These are phyloP conservation scores for Cercis canadensis DNA, from an alignment of 306 rosid genomes.

Conservation along the genomic window DNA sequence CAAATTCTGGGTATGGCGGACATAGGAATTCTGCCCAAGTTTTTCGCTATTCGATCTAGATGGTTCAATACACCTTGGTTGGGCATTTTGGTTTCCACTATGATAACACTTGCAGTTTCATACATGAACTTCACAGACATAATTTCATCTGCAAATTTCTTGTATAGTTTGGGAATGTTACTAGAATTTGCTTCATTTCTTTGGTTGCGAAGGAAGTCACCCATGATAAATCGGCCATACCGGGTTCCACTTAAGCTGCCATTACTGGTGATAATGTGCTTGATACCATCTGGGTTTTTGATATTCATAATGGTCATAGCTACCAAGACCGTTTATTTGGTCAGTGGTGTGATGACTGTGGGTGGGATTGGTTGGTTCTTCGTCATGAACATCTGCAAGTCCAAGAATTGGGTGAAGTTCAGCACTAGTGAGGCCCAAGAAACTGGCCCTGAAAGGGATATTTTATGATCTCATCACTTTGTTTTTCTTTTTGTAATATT, in stretches of 20 bases:
- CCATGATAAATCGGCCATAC: slow-evolving; percentile 47
- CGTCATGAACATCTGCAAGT: slow-evolving; percentile 44
- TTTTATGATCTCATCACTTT: too few relatives aligned
- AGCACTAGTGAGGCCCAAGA: not conserved
- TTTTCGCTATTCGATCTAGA: slow-evolving; percentile 44
- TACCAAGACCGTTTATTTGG: slow-evolving; percentile 49
- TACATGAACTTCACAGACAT: slow-evolving; percentile 46
- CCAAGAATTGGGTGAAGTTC: slow-evolving; percentile 35
- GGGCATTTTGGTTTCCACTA: slow-evolving; percentile 55
- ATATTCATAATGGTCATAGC: slow-evolving; percentile 55
- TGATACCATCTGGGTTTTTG: slow-evolving; percentile 56
- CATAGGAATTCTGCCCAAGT: slow-evolving; percentile 54
- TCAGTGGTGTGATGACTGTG: slow-evolving; percentile 51
- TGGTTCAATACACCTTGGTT: slow-evolving; percentile 71
- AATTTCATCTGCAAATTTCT: slow-evolving; percentile 50
- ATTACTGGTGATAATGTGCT: slow-evolving; percentile 50
- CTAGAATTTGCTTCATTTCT: slow-evolving; percentile 64
- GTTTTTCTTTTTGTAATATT: not conserved
- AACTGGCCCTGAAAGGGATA: not conserved
- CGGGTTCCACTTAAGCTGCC: slow-evolving; percentile 54
- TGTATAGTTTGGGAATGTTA: slow-evolving; percentile 67
- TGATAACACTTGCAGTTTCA: slow-evolving; percentile 50
- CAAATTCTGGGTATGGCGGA: slow-evolving; percentile 76
- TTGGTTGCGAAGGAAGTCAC: slow-evolving; percentile 61
- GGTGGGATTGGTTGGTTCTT: slow-evolving; percentile 54